A percentile compares a stretch with the other conserved stretches of the same genome.
Evolutionary conservation across 2,329 filamentous ascomycete genomes (phyloP).

Genomic region (Colletotrichum navitas): DNA sequence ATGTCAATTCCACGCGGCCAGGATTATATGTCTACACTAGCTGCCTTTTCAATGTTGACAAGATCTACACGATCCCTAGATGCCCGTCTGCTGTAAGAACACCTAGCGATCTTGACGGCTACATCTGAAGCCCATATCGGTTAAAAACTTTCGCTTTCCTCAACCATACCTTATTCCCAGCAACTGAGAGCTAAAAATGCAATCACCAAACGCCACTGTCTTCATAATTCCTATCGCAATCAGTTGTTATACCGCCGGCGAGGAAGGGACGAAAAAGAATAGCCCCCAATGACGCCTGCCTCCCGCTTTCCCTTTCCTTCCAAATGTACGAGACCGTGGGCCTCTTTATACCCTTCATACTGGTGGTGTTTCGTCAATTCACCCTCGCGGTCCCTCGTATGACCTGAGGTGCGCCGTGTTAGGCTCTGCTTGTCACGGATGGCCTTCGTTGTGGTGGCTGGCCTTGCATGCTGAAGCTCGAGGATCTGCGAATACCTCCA

Average conservation of each 20-base stretch:
- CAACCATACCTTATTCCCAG: background rate
- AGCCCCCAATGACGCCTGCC: conserved; percentile 19
- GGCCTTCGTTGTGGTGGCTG: conserved; percentile 58
- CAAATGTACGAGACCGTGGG: conserved; percentile 4
- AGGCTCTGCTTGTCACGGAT: conserved; percentile 63
- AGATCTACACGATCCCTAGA: background rate
- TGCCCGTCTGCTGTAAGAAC: background rate
- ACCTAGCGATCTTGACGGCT: background rate
- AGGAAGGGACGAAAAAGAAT: background rate
- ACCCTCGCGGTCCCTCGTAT: background rate
- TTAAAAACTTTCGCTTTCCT: background rate
- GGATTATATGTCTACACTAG: background rate
- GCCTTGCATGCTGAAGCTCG: conserved; percentile 59
- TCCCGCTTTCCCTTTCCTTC: conserved; percentile 4
- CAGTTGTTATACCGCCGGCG: conserved; percentile 27
- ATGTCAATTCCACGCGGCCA: background rate
- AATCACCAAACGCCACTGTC: conserved; percentile 27
- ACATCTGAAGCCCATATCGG: background rate
- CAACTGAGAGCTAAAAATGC: background rate
- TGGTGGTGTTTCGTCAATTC: background rate
- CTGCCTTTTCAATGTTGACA: background rate
- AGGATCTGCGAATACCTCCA: conserved; percentile 55
- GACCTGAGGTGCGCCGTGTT: conserved; percentile 41
- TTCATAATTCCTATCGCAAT: conserved; percentile 7
- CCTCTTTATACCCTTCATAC: background rate